Evolutionary conservation across 2,329 filamentous ascomycete genomes (phyloP), one percentile per base, ranked within the genome.

Genomic region (Cyphellophora attinorum): DNA sequence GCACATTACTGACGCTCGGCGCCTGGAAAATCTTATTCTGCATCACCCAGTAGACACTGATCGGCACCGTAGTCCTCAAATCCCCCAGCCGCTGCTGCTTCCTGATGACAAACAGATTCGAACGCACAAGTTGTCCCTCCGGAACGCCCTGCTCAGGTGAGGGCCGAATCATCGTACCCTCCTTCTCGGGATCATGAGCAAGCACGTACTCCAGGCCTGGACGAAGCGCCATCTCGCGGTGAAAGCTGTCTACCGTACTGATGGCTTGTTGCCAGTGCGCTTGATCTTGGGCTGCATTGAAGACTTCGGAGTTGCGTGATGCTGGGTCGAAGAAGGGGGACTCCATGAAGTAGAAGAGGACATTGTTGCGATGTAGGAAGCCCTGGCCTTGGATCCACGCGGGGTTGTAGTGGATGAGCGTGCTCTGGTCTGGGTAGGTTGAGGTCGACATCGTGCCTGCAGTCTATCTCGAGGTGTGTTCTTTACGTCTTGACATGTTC

Each of bases 271-370:
- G 64, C 40, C 68, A 56, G 41, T 64, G 60, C 40, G 72, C 66
- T 42, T 59, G 60, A 39, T 57, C 62, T 10, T 65, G 61, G 32
- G 37, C 44, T 49, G 76, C 72, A 15, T 62, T 61, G 42, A 69
- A 57, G 32, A 73, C 57, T 6, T 72, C 62, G 42, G 68, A 67
- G 55, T 79, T 79, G 54, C 77, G 77, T 40, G 69, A 74, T 11
- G 63, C 67, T 15, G 60, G 56, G 41, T 79, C 75, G 53, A 75
- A 78, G 60, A 76, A 79, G n/a, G 72, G 72, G 2, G 72, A 76
- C 45, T 70, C 63, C 37, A 64, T 63, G 51, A 80, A 76, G 55
- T 79, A 79, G 50, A 70, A 73, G 35, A 77, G 65, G 28, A 79
- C 64, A n/a, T n/a, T n/a, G n/a, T n/a, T n/a, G n/a, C n/a, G n/a